phyloP scores from a whole-genome alignment of 2,329 filamentous ascomycete genomes.

The Xylariaceae sp. region DNA sequence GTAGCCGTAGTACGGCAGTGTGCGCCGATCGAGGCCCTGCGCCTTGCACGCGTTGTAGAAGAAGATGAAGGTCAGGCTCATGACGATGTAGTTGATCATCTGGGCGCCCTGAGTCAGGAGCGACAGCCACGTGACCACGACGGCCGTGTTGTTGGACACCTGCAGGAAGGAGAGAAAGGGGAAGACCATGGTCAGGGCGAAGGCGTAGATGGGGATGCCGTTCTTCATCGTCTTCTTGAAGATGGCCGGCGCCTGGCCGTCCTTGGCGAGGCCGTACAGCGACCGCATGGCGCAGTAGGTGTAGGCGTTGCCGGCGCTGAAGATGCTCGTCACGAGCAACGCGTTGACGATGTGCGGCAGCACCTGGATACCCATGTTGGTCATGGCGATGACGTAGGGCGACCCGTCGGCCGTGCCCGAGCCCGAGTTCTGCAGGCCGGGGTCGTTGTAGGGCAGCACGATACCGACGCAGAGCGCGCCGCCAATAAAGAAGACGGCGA shows the following conservation, averaged over 20 bases:
- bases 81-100: conserved; percentile 57
- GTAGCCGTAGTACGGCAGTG: conserved; percentile 49
- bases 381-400: conserved; percentile 49
- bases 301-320: conserved; percentile 55
- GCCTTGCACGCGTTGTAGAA: conserved; percentile 48
- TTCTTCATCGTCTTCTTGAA: conserved; percentile 45
- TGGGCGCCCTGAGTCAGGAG: conserved; percentile 32
- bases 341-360: conserved; percentile 56
- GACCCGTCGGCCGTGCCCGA: conserved; percentile 47
- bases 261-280: conserved; percentile 50
- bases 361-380: conserved; percentile 42
- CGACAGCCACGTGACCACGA: conserved; percentile 24
- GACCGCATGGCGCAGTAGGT: conserved; percentile 54
- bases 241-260: conserved; percentile 45
- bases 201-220: conserved; percentile 58
- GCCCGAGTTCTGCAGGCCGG: conserved; percentile 36
- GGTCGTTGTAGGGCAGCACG: conserved; percentile 54
- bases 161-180: conserved; percentile 51
- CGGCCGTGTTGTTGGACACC: conserved; percentile 20
- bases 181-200: conserved; percentile 50
- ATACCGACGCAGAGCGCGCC: conserved; percentile 57
- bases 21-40: conserved; percentile 42
- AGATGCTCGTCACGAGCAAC: conserved; percentile 50
- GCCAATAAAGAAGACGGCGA: conserved; percentile 59
- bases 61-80: conserved; percentile 49